phyloP scores from a whole-genome alignment of 345 rosid species.

The Pistacia integerrima region DNA sequence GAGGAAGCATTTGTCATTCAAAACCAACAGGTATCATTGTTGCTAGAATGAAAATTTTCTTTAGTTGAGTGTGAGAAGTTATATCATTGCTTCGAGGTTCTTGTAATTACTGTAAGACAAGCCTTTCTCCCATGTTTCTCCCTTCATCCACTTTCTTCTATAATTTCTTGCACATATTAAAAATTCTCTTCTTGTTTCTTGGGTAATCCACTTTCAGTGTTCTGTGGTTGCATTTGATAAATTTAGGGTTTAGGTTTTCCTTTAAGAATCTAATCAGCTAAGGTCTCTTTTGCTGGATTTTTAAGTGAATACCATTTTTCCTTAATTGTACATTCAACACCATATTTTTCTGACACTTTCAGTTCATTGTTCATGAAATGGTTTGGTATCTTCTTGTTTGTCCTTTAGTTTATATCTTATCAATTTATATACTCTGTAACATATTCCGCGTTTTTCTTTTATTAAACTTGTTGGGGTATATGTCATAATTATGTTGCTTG shows the following conservation, averaged over 20 bases:
- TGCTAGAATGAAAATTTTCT: background rate
- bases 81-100: background rate
- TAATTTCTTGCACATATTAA: background rate
- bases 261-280: too few relatives aligned
- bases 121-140: background rate
- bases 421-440: background rate
- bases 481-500: background rate
- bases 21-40: slow-evolving; percentile 76
- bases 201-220: background rate
- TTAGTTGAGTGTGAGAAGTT: background rate
- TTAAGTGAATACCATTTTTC: background rate
- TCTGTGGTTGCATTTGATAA: background rate
- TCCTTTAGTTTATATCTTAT: background rate
- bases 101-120: background rate
- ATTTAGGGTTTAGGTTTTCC: background rate
- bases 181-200: background rate
- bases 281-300: too few relatives aligned
- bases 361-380: background rate
- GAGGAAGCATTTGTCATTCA: slow-evolving; percentile 99
- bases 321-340: background rate
- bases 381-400: background rate
- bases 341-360: background rate
- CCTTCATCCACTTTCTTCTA: background rate
- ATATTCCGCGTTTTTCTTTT: background rate
- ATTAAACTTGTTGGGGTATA: background rate